Conservation (phyloP, 495 filamentous ascomycete species). For the Hypoxylon intermedium region DNA sequence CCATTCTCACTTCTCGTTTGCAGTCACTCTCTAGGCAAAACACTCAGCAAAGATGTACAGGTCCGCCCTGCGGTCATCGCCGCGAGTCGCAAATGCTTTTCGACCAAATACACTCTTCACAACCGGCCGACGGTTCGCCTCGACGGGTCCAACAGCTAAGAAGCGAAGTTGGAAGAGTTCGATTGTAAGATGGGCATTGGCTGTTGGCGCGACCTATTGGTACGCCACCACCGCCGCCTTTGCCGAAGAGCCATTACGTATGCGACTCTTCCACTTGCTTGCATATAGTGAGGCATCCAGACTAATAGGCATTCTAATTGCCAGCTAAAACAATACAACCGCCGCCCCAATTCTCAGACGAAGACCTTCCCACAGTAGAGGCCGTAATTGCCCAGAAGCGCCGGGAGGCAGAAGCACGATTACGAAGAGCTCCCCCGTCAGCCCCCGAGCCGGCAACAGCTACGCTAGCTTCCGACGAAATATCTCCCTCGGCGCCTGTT, state of each 20-base stretch:
- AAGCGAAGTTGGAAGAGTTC: conserved; percentile 85
- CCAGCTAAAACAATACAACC: conserved; percentile 46
- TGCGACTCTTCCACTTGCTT: conserved; percentile 34
- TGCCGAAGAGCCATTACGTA: conserved; percentile 81
- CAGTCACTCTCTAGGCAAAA: conserved; percentile 8
- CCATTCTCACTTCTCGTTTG: conserved; percentile 14
- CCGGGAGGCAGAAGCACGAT: conserved; percentile 44
- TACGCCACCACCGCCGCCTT: conserved; percentile 91
- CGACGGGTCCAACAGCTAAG: conserved; percentile 68
- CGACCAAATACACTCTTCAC: conserved; percentile 43
- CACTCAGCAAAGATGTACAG: conserved; percentile 64
- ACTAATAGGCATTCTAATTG: neutral
- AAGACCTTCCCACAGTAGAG: conserved; percentile 58
- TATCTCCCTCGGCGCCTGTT: conserved; percentile 29
- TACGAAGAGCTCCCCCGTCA: conserved; percentile 30
- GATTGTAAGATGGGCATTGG: conserved; percentile 74
- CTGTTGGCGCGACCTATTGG: conserved; percentile 82
- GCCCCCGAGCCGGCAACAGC: conserved; percentile 36
- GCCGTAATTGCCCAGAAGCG: conserved; percentile 60
- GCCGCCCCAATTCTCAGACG: conserved; percentile 51
- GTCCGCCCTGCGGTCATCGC: conserved; percentile 62
- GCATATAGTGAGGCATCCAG: neutral
- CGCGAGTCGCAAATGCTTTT: conserved; percentile 53
- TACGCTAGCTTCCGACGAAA: conserved; percentile 26
- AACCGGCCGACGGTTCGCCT: conserved; percentile 68